These are phyloP conservation scores for Amanita exitialis DNA, from an alignment of 768 basidiomycete genomes.

Conservation along the genomic window DNA sequence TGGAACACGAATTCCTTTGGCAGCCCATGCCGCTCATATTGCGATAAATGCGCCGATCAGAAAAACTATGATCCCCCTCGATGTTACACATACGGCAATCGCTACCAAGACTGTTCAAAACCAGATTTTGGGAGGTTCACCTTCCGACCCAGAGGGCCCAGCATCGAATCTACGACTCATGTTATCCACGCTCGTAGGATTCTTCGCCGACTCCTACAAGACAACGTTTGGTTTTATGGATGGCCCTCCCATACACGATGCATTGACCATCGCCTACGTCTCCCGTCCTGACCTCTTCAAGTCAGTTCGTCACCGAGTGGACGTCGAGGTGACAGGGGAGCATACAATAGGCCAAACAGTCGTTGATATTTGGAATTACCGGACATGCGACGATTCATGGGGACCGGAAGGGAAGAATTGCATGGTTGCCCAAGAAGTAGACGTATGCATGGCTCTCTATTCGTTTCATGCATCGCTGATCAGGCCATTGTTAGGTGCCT, in stretches of 20 bases:
- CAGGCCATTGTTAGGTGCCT: conserved; percentile 31
- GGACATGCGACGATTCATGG: conserved; percentile 56
- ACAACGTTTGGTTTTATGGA: conserved; percentile 72
- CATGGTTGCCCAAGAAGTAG: conserved; percentile 50
- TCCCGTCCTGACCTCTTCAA: conserved; percentile 58
- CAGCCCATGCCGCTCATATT: conserved; percentile 78
- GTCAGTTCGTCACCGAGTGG: conserved; percentile 60
- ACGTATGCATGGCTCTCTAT: conserved; percentile 36
- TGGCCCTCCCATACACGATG: conserved; percentile 84
- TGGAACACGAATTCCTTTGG: not conserved
- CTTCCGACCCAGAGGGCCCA: conserved; percentile 19
- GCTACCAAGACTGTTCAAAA: conserved; percentile 46
- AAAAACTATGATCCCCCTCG: conserved; percentile 73
- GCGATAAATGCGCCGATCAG: conserved; percentile 64
- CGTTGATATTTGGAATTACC: conserved; percentile 68
- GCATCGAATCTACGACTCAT: conserved; percentile 51
- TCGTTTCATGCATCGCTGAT: not conserved
- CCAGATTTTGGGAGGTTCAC: conserved; percentile 34
- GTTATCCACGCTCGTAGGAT: conserved; percentile 63
- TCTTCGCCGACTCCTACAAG: conserved; percentile 66
- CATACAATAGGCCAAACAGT: conserved; percentile 71
- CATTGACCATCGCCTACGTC: conserved; percentile 72
- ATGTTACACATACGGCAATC: conserved; percentile 82
- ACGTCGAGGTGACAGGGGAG: conserved; percentile 64
- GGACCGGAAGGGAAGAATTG: conserved; percentile 70